Conservation (phyloP, 2,329 filamentous ascomycete species). For the Cladophialophora bantiana region DNA sequence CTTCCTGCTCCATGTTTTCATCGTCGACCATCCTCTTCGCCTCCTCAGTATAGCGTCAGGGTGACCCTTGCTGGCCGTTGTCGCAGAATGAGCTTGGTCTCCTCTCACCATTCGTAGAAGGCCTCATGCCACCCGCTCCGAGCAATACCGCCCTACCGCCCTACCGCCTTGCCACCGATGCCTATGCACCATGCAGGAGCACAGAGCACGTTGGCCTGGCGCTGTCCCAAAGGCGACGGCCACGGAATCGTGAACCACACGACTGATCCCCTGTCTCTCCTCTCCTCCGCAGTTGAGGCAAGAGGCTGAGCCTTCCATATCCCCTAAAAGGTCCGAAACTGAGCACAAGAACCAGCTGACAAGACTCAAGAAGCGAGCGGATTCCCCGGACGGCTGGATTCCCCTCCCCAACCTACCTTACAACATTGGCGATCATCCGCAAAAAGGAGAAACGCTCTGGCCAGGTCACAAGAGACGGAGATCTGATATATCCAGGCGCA, state of each 20-base stretch:
- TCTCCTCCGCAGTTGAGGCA: conserved; percentile 14
- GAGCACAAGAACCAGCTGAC: conserved; percentile 10
- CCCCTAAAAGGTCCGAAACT: conserved; percentile 11
- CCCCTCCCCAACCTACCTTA: background rate
- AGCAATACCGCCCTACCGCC: conserved; percentile 8
- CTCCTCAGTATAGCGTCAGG: conserved; percentile 32
- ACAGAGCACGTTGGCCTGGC: conserved; percentile 2
- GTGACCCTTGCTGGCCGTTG: conserved; percentile 21
- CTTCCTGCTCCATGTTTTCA: conserved; percentile 24
- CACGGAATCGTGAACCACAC: conserved; percentile 6
- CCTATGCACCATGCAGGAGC: conserved; percentile 18
- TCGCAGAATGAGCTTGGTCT: conserved; percentile 29
- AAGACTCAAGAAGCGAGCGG: conserved; percentile 15
- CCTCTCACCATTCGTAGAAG: conserved; percentile 23
- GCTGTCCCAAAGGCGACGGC: background rate
- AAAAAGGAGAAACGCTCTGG: background rate
- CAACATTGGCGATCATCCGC: background rate
- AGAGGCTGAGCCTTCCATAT: conserved; percentile 18
- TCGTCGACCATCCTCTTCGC: conserved; percentile 19
- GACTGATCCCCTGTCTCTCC: conserved; percentile 26
- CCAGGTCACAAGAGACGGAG: conserved; percentile 20
- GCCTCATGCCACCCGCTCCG: conserved; percentile 17
- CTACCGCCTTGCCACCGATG: conserved; percentile 13
- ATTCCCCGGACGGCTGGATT: background rate
- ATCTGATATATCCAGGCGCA: conserved; percentile 24